Evolutionary conservation across 208 protist species (phyloP), one percentile per base, ranked within the genome.

Genomic region (Polymyxa betae): DNA sequence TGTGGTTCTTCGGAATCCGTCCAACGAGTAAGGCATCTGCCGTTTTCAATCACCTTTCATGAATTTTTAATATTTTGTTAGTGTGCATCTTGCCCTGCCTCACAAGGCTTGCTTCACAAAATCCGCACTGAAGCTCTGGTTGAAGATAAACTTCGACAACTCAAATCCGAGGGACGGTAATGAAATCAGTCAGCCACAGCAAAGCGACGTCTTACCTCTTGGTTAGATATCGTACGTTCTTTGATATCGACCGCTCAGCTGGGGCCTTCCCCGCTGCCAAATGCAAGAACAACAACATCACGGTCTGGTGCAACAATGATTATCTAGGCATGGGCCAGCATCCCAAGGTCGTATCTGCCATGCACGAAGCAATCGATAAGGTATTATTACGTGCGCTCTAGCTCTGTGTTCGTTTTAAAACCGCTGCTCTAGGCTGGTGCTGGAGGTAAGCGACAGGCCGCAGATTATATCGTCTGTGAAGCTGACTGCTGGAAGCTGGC

Each of bases 221-320:
- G 49, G 78, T 41, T 29, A 91, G 91, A 29, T 92, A 92, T 92
- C 91, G 91, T n/a, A 35, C 29, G 10, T 92, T 92, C 54, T 72
- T 91, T 29, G 89, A 92, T 45, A 88, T 92, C 35, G 91, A 92
- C 35, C 44, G 91, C n/a, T 44, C 88, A 20, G 82, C 35, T 12
- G 90, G 90, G 20, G 12, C 12, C 12, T 91, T 91, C 35, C 90
- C 90, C 24, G 38, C 29, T 43, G 82, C 90, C 10, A 82, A 38
- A 10, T 88, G 38, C 35, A n/a, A 91, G 32, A 90, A 94, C 44
- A 54, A 41, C n/a, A 60, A 93, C 16, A 93, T 97, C 40, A 94
- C 94, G 24, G 95, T 97, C 41, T 97, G 96, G 96, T 97, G 96
- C 90, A 95, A 91, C 68, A 97, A 97, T 90, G 96, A 97, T 90